Conservation (phyloP, 805 yeast species). For the Metahyphopichia silvanorum region DNA sequence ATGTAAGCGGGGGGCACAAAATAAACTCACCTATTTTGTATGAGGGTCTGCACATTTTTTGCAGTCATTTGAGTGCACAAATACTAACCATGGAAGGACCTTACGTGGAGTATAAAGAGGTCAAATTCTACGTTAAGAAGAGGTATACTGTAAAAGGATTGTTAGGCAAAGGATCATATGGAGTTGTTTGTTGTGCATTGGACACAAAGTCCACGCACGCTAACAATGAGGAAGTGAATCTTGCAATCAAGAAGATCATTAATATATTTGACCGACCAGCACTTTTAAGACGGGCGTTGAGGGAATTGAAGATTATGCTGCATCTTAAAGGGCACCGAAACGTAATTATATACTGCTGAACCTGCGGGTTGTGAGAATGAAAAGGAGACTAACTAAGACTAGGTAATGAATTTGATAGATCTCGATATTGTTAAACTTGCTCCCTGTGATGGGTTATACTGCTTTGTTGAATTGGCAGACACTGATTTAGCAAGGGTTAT, state of each 20-base stretch:
- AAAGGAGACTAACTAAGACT: neutral
- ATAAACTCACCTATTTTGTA: no score
- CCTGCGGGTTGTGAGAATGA: neutral
- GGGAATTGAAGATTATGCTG: constrained; percentile 79
- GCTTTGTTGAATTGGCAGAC: constrained; percentile 83
- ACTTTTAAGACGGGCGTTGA: constrained; percentile 70
- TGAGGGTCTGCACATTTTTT: constrained; percentile 1
- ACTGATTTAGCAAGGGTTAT: constrained; percentile 81
- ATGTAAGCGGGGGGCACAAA: no score
- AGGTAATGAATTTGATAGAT: constrained; percentile 70
- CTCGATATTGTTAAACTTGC: constrained; percentile 61
- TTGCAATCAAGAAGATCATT: constrained; percentile 82
- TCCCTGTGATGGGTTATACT: constrained; percentile 84
- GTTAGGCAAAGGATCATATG: constrained; percentile 84
- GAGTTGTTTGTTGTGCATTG: constrained; percentile 75
- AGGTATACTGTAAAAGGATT: constrained; percentile 56
- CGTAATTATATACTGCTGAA: constrained; percentile 24
- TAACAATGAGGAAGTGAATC: constrained; percentile 8
- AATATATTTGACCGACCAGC: constrained; percentile 66
- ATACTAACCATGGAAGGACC: no score
- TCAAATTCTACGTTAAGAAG: constrained; percentile 59
- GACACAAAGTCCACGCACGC: constrained; percentile 37
- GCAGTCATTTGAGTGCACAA: no score
- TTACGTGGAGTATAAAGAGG: constrained; percentile 26
- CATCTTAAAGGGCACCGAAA: constrained; percentile 85